Conservation (phyloP, 208 protist genomes). For the Trypanosoma congolense region DNA sequence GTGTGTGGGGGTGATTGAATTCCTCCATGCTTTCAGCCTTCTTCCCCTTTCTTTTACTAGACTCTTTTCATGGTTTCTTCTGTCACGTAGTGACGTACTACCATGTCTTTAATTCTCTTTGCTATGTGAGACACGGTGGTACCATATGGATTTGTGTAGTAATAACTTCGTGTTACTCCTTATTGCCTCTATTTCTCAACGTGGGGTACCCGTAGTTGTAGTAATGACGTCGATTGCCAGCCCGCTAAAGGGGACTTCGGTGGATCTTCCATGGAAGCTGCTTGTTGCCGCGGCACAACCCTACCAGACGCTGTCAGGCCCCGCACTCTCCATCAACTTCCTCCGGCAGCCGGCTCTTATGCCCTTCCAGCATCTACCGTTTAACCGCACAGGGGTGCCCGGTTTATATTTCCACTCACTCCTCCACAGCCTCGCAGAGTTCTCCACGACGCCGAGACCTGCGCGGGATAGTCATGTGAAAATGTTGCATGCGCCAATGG, state of each 20-base stretch:
- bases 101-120: too few relatives aligned
- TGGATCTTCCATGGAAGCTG: conserved; percentile 51
- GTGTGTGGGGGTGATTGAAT: too few relatives aligned
- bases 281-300: conserved; percentile 72
- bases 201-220: not conserved
- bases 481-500: conserved; percentile 42
- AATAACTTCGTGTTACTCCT: conserved; percentile 9
- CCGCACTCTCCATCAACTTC: conserved; percentile 70
- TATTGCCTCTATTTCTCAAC: not conserved
- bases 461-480: conserved; percentile 39
- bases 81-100: too few relatives aligned
- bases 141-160: not conserved
- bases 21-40: too few relatives aligned
- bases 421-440: conserved; percentile 74
- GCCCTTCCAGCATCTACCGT: conserved; percentile 56
- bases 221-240: conserved; percentile 12
- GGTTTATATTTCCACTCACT: conserved; percentile 74
- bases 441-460: conserved; percentile 59
- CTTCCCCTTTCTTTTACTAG: too few relatives aligned
- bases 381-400: conserved; percentile 34
- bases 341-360: conserved; percentile 45
- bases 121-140: too few relatives aligned
- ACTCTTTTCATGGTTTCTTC: too few relatives aligned
- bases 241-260: conserved; percentile 18
- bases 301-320: conserved; percentile 76